Base-by-base conservation (phyloP, 2,329 filamentous ascomycete genomes). In the Fusarium sp. region DNA sequence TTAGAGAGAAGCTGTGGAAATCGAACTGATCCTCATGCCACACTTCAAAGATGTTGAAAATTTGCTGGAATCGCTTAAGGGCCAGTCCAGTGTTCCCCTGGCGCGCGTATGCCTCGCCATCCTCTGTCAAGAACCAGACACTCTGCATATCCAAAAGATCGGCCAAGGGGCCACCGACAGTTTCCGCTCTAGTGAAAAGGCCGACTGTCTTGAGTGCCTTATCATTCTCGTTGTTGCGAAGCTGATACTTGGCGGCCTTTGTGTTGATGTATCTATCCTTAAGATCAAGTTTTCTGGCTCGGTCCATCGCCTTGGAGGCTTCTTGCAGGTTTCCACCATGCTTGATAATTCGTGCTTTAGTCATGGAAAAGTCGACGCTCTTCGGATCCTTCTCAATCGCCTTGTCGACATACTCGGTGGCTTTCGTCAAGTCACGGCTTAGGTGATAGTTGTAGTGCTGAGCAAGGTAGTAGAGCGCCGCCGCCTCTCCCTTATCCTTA, bases 21-120 rank as follows among this genome's bases (percentile, higher is more conserved):
- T 99, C 96, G 75, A 98, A 98, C 76, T 99, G 96, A 74, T 99
- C 96, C 78, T 99, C 97, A 77, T 97, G 92, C 96, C 96, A 99
- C 21, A 94, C 90, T 71, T 98, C 95, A 75, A 99, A 99, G 70
- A 99, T 97, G 80, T 93, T 94, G 78, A 91, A 91, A 59, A 99
- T 88, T 22, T 93, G 86, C 70, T 94, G 93, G 80, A 98, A 95
- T 50, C 97, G 90, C 84, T 99, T 99, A 54, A 99, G 84, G 1
- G 97, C 95, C 62, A 98, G 86, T 6, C 92, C 94, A 46, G 92
- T 83, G 73, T 97, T 94, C 69, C 91, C 90, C 78, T 94, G 92
- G 51, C 96, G 91, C 59, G 92, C 85, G 78, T 94, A 94, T 5
- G 95, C 90, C 81, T 98, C 93, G 57, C 94, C 96, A 77, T 99